phyloP scores from a whole-genome alignment of 2,329 filamentous ascomycete species.

The Fusarium longipes region DNA sequence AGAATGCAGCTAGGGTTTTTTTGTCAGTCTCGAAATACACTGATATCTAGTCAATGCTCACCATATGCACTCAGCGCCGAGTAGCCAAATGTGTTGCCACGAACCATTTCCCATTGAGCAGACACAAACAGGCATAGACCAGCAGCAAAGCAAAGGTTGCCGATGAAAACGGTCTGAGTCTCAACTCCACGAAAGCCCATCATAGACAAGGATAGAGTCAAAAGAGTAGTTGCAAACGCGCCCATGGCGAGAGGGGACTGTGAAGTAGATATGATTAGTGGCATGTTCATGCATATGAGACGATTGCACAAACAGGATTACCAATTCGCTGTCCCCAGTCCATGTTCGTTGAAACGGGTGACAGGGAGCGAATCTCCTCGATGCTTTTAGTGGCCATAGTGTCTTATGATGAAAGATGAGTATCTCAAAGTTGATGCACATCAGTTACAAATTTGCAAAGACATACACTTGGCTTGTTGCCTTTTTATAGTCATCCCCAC shows the following conservation, averaged over 20 bases:
- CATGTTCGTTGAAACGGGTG: not conserved
- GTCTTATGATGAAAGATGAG: not conserved
- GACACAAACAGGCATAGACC: constrained; percentile 46
- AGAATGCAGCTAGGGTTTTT: constrained; percentile 40
- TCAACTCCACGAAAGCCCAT: constrained; percentile 47
- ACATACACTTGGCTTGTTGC: constrained; percentile 6
- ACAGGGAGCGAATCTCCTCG: constrained; percentile 15
- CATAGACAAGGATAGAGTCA: constrained; percentile 45
- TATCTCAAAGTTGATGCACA: not conserved
- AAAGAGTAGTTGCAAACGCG: constrained; percentile 45
- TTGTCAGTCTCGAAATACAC: accelerated
- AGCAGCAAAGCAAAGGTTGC: constrained; percentile 47
- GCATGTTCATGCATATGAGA: not conserved
- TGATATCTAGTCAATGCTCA: not conserved
- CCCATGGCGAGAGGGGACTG: constrained; percentile 46
- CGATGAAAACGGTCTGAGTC: constrained; percentile 46
- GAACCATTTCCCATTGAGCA: constrained; percentile 47
- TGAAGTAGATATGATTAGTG: not conserved
- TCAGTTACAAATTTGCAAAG: not conserved
- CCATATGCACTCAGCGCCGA: constrained; percentile 46
- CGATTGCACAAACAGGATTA: constrained; percentile 14
- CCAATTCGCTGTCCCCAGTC: constrained; percentile 4
- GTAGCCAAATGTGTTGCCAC: constrained; percentile 47
- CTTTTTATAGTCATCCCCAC: constrained; percentile 16
- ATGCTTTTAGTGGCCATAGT: constrained; percentile 19